phyloP scores from a whole-genome alignment of 2,329 filamentous ascomycete species.

The Neonectria coccinea region DNA sequence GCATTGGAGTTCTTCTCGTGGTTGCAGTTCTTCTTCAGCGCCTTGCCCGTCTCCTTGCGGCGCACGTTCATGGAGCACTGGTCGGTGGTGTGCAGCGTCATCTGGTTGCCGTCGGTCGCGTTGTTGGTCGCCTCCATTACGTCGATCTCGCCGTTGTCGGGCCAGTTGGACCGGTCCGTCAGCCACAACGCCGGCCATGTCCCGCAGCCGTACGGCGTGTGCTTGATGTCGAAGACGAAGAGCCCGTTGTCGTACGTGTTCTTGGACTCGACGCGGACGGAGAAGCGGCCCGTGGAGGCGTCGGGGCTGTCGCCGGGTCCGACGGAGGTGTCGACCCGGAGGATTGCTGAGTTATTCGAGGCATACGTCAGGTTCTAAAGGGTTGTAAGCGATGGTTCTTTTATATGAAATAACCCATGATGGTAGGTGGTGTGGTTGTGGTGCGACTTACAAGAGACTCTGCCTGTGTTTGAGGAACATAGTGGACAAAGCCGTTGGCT shows the following conservation, averaged over 20 bases:
- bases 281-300: conserved; percentile 70
- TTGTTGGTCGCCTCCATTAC: conserved; percentile 70
- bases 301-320: conserved; percentile 59
- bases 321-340: conserved; percentile 71
- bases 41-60: conserved; percentile 64
- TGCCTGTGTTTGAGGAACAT: conserved; percentile 60
- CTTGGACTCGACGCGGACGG: conserved; percentile 72
- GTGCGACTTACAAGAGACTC: conserved; percentile 53
- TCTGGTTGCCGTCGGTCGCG: conserved; percentile 65
- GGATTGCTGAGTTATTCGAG: conserved; percentile 62
- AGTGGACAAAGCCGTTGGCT: conserved; percentile 65
- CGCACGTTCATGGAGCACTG: conserved; percentile 65
- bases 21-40: conserved; percentile 60
- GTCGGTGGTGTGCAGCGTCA: conserved; percentile 69
- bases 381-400: background rate
- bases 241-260: conserved; percentile 70
- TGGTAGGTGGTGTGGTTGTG: background rate
- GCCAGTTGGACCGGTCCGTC: conserved; percentile 71
- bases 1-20: conserved; percentile 63
- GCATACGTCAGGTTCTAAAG: conserved; percentile 72
- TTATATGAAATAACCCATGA: background rate
- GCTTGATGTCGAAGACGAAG: conserved; percentile 75
- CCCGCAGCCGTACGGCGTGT: conserved; percentile 72
- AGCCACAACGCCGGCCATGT: conserved; percentile 77
- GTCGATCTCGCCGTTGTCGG: conserved; percentile 73